Percentiles rank a stretch among this genome's conserved stretches.
These are phyloP conservation scores for Musa balbisiana DNA, from an alignment of 202 grass and related monocot species.

Conservation along the genomic window DNA sequence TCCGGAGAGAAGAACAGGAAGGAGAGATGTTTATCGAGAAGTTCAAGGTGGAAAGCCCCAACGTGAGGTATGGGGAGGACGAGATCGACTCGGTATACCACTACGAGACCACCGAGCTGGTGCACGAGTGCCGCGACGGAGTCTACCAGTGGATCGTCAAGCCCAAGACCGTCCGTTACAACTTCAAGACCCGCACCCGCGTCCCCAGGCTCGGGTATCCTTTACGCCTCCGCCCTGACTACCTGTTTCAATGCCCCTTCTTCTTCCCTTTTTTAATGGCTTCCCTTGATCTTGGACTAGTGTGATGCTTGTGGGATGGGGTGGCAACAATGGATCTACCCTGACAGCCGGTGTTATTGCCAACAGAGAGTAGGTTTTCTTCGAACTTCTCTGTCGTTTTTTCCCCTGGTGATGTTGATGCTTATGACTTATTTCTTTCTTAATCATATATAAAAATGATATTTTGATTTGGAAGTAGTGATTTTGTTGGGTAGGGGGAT, in stretches of 20 bases:
- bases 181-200: constrained; percentile 58
- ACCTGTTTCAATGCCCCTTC: background rate
- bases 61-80: constrained; percentile 60
- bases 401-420: too few species aligned
- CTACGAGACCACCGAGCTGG: constrained; percentile 91
- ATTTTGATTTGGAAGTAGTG: background rate
- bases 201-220: constrained; percentile 84
- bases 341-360: constrained; percentile 93
- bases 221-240: background rate
- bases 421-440: background rate
- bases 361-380: constrained; percentile 65
- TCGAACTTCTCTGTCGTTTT: background rate
- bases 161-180: constrained; percentile 74
- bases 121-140: constrained; percentile 76
- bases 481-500: constrained; percentile 48
- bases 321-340: constrained; percentile 94
- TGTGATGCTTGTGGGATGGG: constrained; percentile 93
- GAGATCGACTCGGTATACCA: constrained; percentile 85
- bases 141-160: constrained; percentile 63
- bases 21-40: constrained; percentile 74
- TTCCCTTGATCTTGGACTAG: constrained; percentile 26
- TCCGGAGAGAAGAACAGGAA: constrained; percentile 15
- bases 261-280: constrained; percentile 19
- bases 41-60: constrained; percentile 89
- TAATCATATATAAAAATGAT: background rate